Evolutionary conservation across 2,329 filamentous ascomycete species (phyloP).

Genomic region (Mycosphaerella sp.): DNA sequence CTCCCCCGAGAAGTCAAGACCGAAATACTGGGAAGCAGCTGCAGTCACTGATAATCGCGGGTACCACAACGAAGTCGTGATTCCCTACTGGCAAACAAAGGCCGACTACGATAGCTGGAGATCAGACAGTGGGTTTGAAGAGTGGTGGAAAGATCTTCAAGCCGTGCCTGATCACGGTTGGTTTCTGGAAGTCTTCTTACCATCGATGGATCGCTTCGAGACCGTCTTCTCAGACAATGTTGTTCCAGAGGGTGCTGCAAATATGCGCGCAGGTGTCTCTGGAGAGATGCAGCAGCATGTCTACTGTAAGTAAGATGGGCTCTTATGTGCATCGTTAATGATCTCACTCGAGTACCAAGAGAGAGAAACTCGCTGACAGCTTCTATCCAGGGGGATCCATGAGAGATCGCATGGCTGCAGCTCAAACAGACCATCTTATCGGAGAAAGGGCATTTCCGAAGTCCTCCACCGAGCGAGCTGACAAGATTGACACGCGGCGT

Average conservation of each 20-base stretch:
- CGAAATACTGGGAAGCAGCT: conserved; percentile 33
- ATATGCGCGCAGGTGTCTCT: conserved; percentile 37
- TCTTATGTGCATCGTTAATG: too few relatives aligned
- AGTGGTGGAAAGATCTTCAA: conserved; percentile 37
- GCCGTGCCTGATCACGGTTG: conserved; percentile 33
- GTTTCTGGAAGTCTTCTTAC: conserved; percentile 42
- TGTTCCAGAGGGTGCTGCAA: conserved; percentile 38
- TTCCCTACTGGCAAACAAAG: conserved; percentile 38
- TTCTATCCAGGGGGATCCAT: conserved; percentile 37
- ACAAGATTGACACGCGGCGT: conserved; percentile 2
- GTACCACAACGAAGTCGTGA: conserved; percentile 34
- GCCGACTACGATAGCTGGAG: conserved; percentile 33
- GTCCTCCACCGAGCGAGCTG: conserved; percentile 15
- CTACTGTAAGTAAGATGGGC: conserved; percentile 30
- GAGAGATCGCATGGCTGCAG: conserved; percentile 40
- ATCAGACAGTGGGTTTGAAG: conserved; percentile 6
- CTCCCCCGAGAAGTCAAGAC: conserved; percentile 14
- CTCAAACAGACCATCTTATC: conserved; percentile 29
- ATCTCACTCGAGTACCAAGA: too few relatives aligned
- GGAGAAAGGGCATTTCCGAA: conserved; percentile 32
- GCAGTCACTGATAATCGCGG: conserved; percentile 32
- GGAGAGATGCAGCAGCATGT: conserved; percentile 40
- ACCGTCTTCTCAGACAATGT: conserved; percentile 39
- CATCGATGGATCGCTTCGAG: conserved; percentile 41
- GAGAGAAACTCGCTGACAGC: too few relatives aligned